These are phyloP conservation scores for Citrus sinensis DNA, from an alignment of 345 rosid species.

Conservation along the genomic window DNA sequence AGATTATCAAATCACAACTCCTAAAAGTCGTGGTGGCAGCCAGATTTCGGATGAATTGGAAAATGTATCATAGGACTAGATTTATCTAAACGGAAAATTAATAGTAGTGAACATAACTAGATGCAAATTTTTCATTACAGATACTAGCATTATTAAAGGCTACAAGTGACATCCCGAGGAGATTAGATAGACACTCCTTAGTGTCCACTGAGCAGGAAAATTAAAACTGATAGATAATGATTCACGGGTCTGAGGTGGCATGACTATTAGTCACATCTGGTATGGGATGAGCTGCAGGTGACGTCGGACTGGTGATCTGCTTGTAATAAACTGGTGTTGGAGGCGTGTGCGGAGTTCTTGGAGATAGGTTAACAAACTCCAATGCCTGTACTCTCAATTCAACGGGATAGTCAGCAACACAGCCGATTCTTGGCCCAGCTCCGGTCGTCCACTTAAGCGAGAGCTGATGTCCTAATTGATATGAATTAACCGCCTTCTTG, in stretches of 20 bases:
- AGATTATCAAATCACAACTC: background rate
- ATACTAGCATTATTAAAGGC: background rate
- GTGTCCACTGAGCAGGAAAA: background rate
- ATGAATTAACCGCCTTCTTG: constrained; percentile 60
- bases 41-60: background rate
- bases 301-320: constrained; percentile 9
- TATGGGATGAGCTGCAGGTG: constrained; percentile 19
- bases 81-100: too few relatives aligned
- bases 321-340: constrained; percentile 20
- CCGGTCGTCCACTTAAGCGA: constrained; percentile 80
- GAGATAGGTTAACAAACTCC: constrained; percentile 74
- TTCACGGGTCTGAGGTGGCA: background rate
- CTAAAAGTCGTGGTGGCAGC: background rate
- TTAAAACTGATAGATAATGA: background rate
- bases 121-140: background rate
- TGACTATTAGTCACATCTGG: constrained; percentile 1
- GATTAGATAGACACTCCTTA: background rate
- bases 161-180: background rate
- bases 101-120: background rate
- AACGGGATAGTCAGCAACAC: constrained; percentile 84
- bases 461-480: constrained; percentile 76
- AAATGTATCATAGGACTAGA: background rate
- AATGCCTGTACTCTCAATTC: constrained; percentile 78
- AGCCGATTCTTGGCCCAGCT: constrained; percentile 81
- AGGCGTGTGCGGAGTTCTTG: constrained; percentile 41